Conservation (phyloP, 345 rosid species). For the Microthlaspi erraticum region DNA sequence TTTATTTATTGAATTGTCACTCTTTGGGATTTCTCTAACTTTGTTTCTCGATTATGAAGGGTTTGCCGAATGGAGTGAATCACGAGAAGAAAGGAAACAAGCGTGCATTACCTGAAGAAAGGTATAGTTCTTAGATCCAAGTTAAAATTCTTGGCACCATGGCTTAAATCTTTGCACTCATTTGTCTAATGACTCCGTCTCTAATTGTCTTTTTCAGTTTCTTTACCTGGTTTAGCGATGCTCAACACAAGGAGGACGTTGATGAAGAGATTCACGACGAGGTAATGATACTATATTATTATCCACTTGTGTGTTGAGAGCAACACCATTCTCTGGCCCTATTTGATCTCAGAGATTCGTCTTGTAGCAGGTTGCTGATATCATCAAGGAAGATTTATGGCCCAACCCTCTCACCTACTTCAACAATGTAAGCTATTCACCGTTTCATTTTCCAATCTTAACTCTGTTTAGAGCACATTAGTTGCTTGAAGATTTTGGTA, state of each 20-base stretch:
- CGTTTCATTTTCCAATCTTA: conserved; percentile 1
- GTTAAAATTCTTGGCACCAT: conserved; percentile 17
- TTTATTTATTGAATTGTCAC: conserved; percentile 10
- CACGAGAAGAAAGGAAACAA: conserved; percentile 94
- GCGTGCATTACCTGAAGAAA: conserved; percentile 69
- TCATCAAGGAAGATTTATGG: conserved; percentile 97
- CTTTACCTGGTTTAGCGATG: conserved; percentile 79
- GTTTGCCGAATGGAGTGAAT: conserved; percentile 74
- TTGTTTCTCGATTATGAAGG: conserved; percentile 52
- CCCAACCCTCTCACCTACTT: conserved; percentile 90
- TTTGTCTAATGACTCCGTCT: conserved; percentile 14
- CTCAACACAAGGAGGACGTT: conserved; percentile 61
- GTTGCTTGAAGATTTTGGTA: conserved; percentile 4
- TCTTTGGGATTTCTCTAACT: conserved; percentile 21
- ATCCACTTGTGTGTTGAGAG: conserved; percentile 4
- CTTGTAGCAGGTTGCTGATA: conserved; percentile 76
- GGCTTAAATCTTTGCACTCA: background rate
- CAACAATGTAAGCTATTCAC: conserved; percentile 60
- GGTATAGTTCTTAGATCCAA: conserved; percentile 50
- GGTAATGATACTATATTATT: conserved; percentile 47
- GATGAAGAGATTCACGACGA: conserved; percentile 74
- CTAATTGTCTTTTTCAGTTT: conserved; percentile 59
- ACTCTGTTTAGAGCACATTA: conserved; percentile 12
- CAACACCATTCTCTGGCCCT: conserved; percentile 17
- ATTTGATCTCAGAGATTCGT: conserved; percentile 26